A percentile compares a stretch with the other conserved stretches of the same genome.
Conservation (phyloP, 2,329 filamentous ascomycete genomes). For the Cladosporium sp. region DNA sequence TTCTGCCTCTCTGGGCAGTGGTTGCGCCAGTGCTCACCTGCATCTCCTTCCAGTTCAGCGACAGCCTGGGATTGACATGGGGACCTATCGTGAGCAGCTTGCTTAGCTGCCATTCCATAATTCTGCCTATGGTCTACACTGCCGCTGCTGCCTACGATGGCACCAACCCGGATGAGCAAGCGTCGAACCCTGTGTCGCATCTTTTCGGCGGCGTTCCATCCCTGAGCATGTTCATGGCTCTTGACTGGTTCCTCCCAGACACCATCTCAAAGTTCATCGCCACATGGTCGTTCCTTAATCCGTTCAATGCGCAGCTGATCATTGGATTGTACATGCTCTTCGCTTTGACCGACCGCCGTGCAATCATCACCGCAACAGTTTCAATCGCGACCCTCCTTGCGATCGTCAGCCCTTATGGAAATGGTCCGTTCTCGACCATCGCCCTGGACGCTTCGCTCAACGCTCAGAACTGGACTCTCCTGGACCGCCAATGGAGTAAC, state of each 20-base stretch:
- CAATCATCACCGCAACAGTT: constrained; percentile 48
- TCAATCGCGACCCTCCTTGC: constrained; percentile 6
- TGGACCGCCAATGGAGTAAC: constrained; percentile 80
- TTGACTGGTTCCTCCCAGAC: constrained; percentile 21
- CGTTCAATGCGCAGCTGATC: constrained; percentile 70
- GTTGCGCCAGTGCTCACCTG: constrained; percentile 74
- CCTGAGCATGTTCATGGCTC: constrained; percentile 18
- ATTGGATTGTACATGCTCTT: constrained; percentile 67
- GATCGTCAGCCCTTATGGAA: constrained; percentile 68
- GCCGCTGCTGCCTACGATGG: constrained; percentile 33
- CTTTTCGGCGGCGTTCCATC: constrained; percentile 13
- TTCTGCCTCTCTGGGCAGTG: constrained; percentile 72
- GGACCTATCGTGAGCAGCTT: constrained; percentile 76
- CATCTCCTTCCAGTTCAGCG: constrained; percentile 67
- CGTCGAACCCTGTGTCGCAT: constrained; percentile 53
- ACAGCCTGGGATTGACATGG: constrained; percentile 62
- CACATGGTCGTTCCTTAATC: constrained; percentile 52
- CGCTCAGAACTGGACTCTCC: constrained; percentile 67
- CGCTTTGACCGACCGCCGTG: constrained; percentile 72
- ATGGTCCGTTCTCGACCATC: constrained; percentile 59
- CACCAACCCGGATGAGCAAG: constrained; percentile 14
- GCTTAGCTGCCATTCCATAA: constrained; percentile 63
- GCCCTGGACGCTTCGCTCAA: constrained; percentile 67
- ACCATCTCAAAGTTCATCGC: constrained; percentile 4
- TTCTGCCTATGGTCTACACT: constrained; percentile 43